Conservation (phyloP, 495 filamentous ascomycete genomes). For the Melanomma pulvis-pyrius region DNA sequence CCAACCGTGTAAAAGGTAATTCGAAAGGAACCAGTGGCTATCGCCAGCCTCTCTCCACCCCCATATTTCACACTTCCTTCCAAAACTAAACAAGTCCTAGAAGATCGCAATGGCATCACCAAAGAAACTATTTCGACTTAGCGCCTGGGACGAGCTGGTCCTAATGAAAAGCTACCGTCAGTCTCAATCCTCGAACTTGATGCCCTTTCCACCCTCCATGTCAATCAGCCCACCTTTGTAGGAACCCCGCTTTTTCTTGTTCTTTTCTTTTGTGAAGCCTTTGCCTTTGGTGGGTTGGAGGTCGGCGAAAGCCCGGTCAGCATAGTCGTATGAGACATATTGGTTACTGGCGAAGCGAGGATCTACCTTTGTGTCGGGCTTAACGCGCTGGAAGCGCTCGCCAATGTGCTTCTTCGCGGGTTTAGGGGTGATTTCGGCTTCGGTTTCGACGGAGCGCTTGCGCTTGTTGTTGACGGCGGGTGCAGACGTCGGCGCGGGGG, state of each 20-base stretch:
- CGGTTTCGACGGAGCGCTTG: constrained; percentile 45
- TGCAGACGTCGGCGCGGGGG: constrained; percentile 4
- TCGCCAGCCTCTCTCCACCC: too few species aligned
- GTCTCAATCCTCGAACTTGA: constrained; percentile 83
- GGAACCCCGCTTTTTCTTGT: constrained; percentile 85
- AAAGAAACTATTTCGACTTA: background rate
- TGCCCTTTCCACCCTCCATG: constrained; percentile 62
- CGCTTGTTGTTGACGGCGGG: constrained; percentile 26
- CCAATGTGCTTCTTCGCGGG: constrained; percentile 12
- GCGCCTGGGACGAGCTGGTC: background rate
- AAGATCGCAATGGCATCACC: too few species aligned
- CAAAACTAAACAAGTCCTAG: too few species aligned
- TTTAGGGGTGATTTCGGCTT: background rate
- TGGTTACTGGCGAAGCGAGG: constrained; percentile 65
- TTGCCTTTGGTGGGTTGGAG: constrained; percentile 90
- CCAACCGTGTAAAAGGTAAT: background rate
- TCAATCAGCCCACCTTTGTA: constrained; percentile 42
- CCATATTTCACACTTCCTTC: background rate
- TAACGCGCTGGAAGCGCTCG: constrained; percentile 58
- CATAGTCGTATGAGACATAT: constrained; percentile 84
- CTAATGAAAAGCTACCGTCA: background rate
- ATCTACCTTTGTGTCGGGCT: constrained; percentile 61
- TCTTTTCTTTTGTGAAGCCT: constrained; percentile 99
- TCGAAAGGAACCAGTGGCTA: background rate
- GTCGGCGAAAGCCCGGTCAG: constrained; percentile 81